These are phyloP conservation scores for Pseudogymnoascus sp. DNA, from an alignment of 2,329 filamentous ascomycete genomes.

Conservation along the genomic window DNA sequence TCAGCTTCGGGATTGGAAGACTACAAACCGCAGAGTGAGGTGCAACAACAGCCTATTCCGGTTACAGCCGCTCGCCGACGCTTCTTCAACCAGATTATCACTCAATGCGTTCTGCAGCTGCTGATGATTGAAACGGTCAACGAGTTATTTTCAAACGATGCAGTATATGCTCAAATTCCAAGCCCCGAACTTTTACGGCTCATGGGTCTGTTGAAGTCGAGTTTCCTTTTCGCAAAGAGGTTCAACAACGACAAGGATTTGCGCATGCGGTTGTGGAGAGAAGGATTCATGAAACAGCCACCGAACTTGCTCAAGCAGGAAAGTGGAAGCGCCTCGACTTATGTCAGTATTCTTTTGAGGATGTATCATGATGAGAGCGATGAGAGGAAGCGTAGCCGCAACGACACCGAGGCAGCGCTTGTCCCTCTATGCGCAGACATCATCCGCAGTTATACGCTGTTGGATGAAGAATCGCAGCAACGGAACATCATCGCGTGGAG, in stretches of 20 bases:
- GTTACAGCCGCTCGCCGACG: constrained; percentile 87
- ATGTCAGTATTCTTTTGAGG: constrained; percentile 88
- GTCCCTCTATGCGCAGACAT: constrained; percentile 95
- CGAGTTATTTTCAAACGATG: constrained; percentile 95
- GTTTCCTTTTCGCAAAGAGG: constrained; percentile 89
- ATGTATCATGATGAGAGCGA: constrained; percentile 92
- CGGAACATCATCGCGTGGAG: constrained; percentile 96
- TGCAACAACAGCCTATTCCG: constrained; percentile 82
- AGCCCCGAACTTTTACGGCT: constrained; percentile 80
- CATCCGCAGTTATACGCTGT: constrained; percentile 70
- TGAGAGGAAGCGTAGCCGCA: constrained; percentile 69
- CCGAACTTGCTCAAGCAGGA: constrained; percentile 98
- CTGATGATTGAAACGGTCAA: constrained; percentile 99
- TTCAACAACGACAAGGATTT: constrained; percentile 98
- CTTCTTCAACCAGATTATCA: constrained; percentile 99
- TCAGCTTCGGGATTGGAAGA: constrained; percentile 51
- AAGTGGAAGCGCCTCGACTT: constrained; percentile 83
- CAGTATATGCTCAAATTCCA: constrained; percentile 88
- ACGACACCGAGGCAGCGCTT: constrained; percentile 81
- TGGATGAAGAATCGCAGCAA: constrained; percentile 95
- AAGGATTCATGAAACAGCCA: constrained; percentile 99
- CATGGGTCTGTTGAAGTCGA: constrained; percentile 92
- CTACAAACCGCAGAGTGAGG: constrained; percentile 67
- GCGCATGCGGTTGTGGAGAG: constrained; percentile 86
- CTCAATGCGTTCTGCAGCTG: constrained; percentile 91